These are phyloP conservation scores for Ilyonectria robusta DNA, from an alignment of 2,329 filamentous ascomycete species.

Conservation along the genomic window DNA sequence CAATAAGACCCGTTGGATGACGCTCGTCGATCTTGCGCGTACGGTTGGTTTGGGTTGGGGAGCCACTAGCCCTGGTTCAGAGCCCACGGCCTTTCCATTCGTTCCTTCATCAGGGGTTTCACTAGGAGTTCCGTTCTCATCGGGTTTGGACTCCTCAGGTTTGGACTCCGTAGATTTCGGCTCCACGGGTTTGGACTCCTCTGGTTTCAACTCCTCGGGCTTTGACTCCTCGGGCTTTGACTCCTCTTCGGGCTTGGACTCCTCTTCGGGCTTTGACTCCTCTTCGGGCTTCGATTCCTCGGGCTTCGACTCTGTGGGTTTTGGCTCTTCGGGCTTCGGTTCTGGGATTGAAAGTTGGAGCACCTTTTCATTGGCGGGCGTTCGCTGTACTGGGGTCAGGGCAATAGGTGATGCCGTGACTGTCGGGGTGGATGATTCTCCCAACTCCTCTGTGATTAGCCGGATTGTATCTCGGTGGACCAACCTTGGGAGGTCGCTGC, in stretches of 20 bases:
- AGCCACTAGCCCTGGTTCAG: conserved; percentile 1
- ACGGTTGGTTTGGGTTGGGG: conserved; percentile 51
- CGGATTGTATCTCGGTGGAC: conserved; percentile 52
- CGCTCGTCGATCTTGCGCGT: conserved; percentile 69
- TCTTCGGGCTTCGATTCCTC: conserved; percentile 4
- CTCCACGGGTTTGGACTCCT: background rate
- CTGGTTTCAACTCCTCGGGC: conserved; percentile 16
- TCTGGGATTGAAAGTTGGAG: conserved; percentile 14
- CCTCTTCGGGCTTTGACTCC: background rate
- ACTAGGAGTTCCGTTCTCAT: conserved; percentile 17
- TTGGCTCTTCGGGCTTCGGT: conserved; percentile 9
- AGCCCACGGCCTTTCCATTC: background rate
- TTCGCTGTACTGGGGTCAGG: conserved; percentile 43
- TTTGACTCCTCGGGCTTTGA: background rate
- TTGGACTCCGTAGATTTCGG: conserved; percentile 11
- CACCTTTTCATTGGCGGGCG: conserved; percentile 35
- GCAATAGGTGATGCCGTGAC: conserved; percentile 52
- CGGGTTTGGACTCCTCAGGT: background rate
- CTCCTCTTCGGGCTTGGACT: conserved; percentile 6
- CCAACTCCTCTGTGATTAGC: conserved; percentile 52
- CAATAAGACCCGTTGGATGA: conserved; percentile 73
- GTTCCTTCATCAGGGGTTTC: conserved; percentile 12
- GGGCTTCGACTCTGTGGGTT: background rate
- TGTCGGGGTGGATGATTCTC: conserved; percentile 50
- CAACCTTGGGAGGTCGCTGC: conserved; percentile 44